phyloP scores from a whole-genome alignment of 805 yeast species.

The Myxozyma neotropica region DNA sequence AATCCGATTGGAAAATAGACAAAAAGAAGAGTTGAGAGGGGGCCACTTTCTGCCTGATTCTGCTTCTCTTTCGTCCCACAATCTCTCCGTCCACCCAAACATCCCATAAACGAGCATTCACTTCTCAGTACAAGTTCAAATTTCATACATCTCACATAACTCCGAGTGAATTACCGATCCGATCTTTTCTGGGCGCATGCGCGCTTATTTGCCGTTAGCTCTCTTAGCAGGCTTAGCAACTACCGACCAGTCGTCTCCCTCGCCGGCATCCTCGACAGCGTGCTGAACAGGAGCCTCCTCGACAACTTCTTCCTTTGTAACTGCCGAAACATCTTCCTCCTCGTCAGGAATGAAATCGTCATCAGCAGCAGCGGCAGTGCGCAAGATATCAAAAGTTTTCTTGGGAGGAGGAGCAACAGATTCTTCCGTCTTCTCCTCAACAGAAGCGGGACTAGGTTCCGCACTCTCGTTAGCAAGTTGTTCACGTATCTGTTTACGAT shows the following conservation, averaged over 20 bases:
- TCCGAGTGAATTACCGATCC: neutral
- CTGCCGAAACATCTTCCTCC: slow-evolving; percentile 21
- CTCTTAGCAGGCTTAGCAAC: slow-evolving; percentile 29
- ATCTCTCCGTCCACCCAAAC: neutral
- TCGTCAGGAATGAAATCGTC: slow-evolving; percentile 31
- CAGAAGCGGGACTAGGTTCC: neutral
- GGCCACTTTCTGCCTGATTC: too few relatives aligned
- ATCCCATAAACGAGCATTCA: neutral
- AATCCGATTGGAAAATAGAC: neutral
- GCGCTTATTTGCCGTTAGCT: slow-evolving; percentile 18
- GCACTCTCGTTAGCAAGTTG: neutral
- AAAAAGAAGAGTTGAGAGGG: neutral
- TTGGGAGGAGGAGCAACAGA: slow-evolving; percentile 11
- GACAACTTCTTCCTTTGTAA: slow-evolving; percentile 8
- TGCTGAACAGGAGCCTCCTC: slow-evolving; percentile 24
- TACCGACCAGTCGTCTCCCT: slow-evolving; percentile 35
- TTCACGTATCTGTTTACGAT: slow-evolving; percentile 7
- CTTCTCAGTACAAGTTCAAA: neutral
- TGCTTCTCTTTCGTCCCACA: neutral
- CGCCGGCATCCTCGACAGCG: slow-evolving; percentile 24
- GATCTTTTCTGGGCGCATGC: neutral
- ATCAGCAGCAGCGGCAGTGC: slow-evolving; percentile 24
- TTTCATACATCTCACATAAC: too few relatives aligned
- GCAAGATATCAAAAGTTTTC: slow-evolving; percentile 28
- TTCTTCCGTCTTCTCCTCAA: slow-evolving; percentile 27